A percentile compares a stretch with the other conserved stretches of the same genome.
These are phyloP conservation scores for Skeletonema marinoi DNA, from an alignment of 108 stramenopile genomes.

Conservation along the genomic window DNA sequence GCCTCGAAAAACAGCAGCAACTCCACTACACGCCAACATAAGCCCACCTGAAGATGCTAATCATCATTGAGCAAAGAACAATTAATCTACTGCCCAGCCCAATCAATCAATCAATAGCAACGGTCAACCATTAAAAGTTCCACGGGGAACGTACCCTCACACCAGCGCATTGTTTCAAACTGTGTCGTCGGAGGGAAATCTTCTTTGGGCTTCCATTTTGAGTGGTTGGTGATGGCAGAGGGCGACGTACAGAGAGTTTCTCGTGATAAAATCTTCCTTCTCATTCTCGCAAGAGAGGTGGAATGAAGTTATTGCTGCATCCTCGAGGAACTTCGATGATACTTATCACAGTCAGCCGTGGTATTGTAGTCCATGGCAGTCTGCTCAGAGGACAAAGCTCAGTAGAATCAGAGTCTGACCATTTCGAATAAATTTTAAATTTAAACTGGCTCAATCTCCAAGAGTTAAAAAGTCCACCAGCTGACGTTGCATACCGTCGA, in stretches of 20 bases:
- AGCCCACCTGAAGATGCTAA: not conserved
- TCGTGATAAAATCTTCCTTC: too few relatives aligned
- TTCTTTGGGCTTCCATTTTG: not conserved
- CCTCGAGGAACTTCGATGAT: not conserved
- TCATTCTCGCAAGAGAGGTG: too few relatives aligned
- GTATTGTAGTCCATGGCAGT: too few relatives aligned
- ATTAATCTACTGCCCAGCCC: not conserved
- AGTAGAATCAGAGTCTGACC: too few relatives aligned
- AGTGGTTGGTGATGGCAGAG: not conserved
- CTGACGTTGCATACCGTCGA: slow-evolving; percentile 87
- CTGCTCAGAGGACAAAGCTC: too few relatives aligned
- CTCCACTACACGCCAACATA: not conserved
- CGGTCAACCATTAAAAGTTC: not conserved
- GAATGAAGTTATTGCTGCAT: not conserved
- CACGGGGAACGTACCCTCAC: not conserved
- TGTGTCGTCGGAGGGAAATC: not conserved
- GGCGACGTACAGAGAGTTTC: not conserved
- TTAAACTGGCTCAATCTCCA: too few relatives aligned
- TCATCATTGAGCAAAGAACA: too few relatives aligned
- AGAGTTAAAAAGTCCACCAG: slow-evolving; percentile 20
- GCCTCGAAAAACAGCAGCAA: not conserved
- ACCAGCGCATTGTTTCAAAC: not conserved
- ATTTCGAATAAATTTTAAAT: too few relatives aligned
- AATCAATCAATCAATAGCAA: not conserved
- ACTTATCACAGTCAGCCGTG: too few relatives aligned